A percentile compares a stretch with the other conserved stretches of the same genome.
Conservation (phyloP, 768 basidiomycete species). For the Lentinula raphanica region DNA sequence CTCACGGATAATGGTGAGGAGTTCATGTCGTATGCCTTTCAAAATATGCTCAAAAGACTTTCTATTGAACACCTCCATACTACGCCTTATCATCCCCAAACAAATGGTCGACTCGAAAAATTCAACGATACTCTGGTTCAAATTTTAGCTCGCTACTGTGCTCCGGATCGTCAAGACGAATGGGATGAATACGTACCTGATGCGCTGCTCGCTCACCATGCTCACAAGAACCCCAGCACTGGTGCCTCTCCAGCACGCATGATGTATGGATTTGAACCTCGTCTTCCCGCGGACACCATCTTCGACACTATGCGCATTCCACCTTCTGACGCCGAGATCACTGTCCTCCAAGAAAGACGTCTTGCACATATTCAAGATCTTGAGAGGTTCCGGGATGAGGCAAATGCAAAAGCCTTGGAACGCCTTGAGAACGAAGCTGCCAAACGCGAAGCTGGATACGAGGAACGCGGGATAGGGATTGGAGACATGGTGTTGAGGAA, state of each 20-base stretch:
- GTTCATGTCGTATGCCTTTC: constrained; percentile 15
- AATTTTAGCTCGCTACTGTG: constrained; percentile 9
- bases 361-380: constrained; percentile 15
- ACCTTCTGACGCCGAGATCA: constrained; percentile 16
- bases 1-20: constrained; percentile 18
- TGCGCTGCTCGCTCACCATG: constrained; percentile 14
- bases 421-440: constrained; percentile 12
- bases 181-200: constrained; percentile 18
- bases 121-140: constrained; percentile 9
- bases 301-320: constrained; percentile 10
- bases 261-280: constrained; percentile 12
- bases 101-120: constrained; percentile 7
- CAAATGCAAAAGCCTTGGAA: constrained; percentile 13
- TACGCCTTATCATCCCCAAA: constrained; percentile 7
- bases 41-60: constrained; percentile 9
- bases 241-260: constrained; percentile 13
- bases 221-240: constrained; percentile 9
- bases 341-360: constrained; percentile 10
- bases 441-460: constrained; percentile 10
- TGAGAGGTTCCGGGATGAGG: constrained; percentile 11
- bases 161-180: constrained; percentile 10
- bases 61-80: constrained; percentile 15
- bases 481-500: constrained; percentile 16
- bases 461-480: constrained; percentile 13
- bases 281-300: constrained; percentile 12